A percentile compares a stretch with the other conserved stretches of the same genome.
Conservation (phyloP, 2,329 filamentous ascomycete species). For the Arachnopeziza araneosa region DNA sequence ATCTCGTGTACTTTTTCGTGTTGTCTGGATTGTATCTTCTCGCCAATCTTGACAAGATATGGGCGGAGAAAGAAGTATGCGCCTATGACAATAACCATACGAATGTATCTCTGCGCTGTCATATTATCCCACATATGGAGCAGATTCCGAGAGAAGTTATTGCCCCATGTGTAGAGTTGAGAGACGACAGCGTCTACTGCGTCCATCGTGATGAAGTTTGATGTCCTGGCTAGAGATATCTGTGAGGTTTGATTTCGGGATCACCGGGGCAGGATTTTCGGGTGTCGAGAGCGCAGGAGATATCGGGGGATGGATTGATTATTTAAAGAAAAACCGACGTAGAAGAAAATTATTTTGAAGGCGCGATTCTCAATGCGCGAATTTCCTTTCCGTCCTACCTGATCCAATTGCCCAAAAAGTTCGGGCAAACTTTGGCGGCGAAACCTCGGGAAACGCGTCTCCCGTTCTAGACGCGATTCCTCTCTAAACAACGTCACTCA, state of each 20-base stretch:
- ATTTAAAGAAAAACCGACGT: not conserved
- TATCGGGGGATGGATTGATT: not conserved
- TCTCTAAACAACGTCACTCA: not conserved
- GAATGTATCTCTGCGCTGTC: conserved; percentile 53
- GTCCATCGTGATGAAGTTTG: not conserved
- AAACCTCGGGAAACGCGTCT: not conserved
- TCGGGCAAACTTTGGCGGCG: not conserved
- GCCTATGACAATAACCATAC: conserved; percentile 65
- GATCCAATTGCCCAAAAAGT: not conserved
- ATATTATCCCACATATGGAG: conserved; percentile 44
- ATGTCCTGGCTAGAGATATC: too few species aligned
- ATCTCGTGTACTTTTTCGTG: conserved; percentile 44
- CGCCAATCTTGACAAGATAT: conserved; percentile 64
- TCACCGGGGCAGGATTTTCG: not conserved
- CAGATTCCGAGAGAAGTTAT: conserved; percentile 43
- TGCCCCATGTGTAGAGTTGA: conserved; percentile 7
- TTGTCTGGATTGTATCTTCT: conserved; percentile 56
- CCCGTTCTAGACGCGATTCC: not conserved
- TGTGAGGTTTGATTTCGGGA: not conserved
- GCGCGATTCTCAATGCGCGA: not conserved
- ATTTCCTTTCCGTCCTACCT: not conserved
- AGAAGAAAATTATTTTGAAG: not conserved
- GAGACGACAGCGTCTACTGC: not conserved
- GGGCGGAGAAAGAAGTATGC: conserved; percentile 70
- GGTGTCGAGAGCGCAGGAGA: not conserved